Percentiles rank a stretch among this genome's conserved stretches.
These are phyloP conservation scores for Cutaneotrichosporon spelunceum DNA, from an alignment of 1,284 basidiomycete species.

Conservation along the genomic window DNA sequence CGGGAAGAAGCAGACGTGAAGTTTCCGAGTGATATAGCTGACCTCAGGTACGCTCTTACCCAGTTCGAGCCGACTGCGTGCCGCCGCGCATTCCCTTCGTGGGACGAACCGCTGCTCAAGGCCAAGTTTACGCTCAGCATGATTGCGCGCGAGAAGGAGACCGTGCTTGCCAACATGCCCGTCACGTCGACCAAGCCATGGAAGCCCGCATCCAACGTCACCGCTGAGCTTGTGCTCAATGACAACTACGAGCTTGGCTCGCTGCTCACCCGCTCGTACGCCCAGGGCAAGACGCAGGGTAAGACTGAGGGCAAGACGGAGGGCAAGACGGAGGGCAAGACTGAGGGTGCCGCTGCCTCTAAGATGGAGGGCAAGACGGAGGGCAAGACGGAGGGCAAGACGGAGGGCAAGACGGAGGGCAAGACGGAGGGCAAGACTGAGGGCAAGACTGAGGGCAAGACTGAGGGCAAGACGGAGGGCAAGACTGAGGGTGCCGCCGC, in stretches of 20 bases:
- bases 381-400: slow-evolving; percentile 47
- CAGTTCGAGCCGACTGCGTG: slow-evolving; percentile 83
- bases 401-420: slow-evolving; percentile 49
- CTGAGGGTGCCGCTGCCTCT: neutral
- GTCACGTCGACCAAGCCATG: slow-evolving; percentile 58
- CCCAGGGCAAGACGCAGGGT: slow-evolving; percentile 40
- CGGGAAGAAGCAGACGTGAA: slow-evolving; percentile 52
- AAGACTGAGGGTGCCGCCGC: slow-evolving; percentile 36
- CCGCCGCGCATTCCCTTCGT: slow-evolving; percentile 73
- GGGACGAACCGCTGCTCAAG: slow-evolving; percentile 92
- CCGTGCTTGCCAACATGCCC: slow-evolving; percentile 78
- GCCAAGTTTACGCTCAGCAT: slow-evolving; percentile 78
- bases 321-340: slow-evolving; percentile 36
- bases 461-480: slow-evolving; percentile 28
- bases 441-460: slow-evolving; percentile 29
- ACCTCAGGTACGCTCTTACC: slow-evolving; percentile 64
- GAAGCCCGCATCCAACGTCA: slow-evolving; percentile 43
- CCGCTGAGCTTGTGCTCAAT: slow-evolving; percentile 35
- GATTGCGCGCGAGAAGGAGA: slow-evolving; percentile 70
- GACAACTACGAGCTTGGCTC: slow-evolving; percentile 49
- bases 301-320: slow-evolving; percentile 53
- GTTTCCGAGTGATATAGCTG: slow-evolving; percentile 3
- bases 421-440: slow-evolving; percentile 43
- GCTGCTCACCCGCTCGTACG: slow-evolving; percentile 34
- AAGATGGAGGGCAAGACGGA: slow-evolving; percentile 48